Conservation (phyloP, 371 early-diverging fungal genomes). For the Mucor lusitanicus region DNA sequence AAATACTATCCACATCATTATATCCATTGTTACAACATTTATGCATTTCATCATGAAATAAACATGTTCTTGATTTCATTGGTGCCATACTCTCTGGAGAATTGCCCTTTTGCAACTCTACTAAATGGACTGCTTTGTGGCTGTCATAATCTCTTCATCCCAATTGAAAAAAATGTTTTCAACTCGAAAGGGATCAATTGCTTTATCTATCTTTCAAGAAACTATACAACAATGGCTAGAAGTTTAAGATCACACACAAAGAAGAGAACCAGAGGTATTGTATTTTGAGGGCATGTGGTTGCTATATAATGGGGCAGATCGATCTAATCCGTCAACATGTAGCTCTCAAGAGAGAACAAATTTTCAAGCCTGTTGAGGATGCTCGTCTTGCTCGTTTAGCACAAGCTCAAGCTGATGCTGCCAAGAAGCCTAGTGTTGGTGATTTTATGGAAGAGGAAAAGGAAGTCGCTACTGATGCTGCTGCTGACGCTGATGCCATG, state of each 20-base stretch:
- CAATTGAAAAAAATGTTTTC: slow-evolving; percentile 7
- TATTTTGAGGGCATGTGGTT: not conserved
- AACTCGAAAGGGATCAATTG: not conserved
- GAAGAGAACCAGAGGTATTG: slow-evolving; percentile 42
- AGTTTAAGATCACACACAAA: slow-evolving; percentile 49
- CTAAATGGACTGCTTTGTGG: slow-evolving; percentile 14
- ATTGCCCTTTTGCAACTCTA: not conserved
- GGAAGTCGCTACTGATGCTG: not conserved
- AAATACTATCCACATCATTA: not conserved
- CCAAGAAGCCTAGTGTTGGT: slow-evolving; percentile 36
- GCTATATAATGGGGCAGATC: not conserved
- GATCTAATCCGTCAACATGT: not conserved
- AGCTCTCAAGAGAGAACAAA: slow-evolving; percentile 49
- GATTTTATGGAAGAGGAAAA: slow-evolving; percentile 34
- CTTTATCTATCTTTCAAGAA: not conserved
- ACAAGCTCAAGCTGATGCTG: slow-evolving; percentile 47
- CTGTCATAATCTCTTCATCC: not conserved
- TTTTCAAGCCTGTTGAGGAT: slow-evolving; percentile 51
- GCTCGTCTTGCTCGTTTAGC: slow-evolving; percentile 48
- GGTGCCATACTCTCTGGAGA: not conserved
- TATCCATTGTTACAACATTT: not conserved
- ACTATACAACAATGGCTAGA: slow-evolving; percentile 33
- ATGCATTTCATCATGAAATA: not conserved
- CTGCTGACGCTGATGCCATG: slow-evolving; percentile 4
- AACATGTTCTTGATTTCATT: not conserved